A percentile compares a stretch with the other conserved stretches of the same genome.
Conservation (phyloP, 2,329 filamentous ascomycete genomes). For the Didymella exigua region DNA sequence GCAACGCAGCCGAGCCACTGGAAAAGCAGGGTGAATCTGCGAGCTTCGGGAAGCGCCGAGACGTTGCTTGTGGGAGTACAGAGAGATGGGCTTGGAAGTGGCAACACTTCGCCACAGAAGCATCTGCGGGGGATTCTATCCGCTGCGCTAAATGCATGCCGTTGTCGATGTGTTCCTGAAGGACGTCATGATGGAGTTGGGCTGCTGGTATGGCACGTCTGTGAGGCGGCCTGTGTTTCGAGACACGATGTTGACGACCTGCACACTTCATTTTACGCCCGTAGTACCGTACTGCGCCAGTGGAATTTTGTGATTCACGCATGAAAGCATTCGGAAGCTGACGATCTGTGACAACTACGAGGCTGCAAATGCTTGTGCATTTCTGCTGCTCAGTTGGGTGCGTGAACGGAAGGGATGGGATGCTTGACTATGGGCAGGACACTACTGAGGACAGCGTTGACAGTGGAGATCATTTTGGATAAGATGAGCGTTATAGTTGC, state of each 20-base stretch:
- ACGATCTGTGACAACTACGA: not conserved
- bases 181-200: not conserved
- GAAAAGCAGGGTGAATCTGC: not conserved
- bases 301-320: too few relatives aligned
- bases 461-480: constrained; percentile 1
- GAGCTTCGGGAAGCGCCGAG: not conserved
- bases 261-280: not conserved
- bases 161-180: not conserved
- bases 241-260: not conserved
- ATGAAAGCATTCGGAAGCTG: too few relatives aligned
- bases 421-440: not conserved
- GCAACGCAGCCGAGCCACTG: not conserved
- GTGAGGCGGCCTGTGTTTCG: constrained; percentile 7
- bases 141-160: too few relatives aligned
- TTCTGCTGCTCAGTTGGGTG: not conserved
- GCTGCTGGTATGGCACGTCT: not conserved
- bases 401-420: not conserved
- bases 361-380: not conserved
- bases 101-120: not conserved
- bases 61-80: not conserved
- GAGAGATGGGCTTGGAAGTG: not conserved
- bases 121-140: too few relatives aligned
- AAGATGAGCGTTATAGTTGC: constrained; percentile 16
- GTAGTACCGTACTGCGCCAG: too few relatives aligned
- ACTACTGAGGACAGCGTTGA: not conserved